Evolutionary conservation across 2,329 filamentous ascomycete genomes (phyloP).

Genomic region (Colletotrichum falcatum): DNA sequence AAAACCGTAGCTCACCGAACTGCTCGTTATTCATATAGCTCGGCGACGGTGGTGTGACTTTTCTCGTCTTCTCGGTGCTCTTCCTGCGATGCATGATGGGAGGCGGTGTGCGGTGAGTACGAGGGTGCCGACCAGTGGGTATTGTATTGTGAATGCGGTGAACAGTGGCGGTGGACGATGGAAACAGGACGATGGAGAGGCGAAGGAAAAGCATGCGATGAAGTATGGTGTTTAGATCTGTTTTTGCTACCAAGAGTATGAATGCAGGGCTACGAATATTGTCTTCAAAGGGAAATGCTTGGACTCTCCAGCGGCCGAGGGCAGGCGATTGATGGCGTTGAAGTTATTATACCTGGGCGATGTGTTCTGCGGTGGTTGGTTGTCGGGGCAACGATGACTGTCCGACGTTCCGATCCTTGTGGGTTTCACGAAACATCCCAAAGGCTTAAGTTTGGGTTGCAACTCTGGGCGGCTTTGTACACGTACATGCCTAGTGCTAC

Average conservation of each 20-base stretch:
- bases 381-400: slow-evolving; percentile 38
- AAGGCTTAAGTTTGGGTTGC: background rate
- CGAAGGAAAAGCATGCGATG: slow-evolving; percentile 19
- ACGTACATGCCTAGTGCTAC: too few species aligned
- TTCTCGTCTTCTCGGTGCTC: slow-evolving; percentile 57
- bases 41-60: slow-evolving; percentile 71
- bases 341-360: slow-evolving; percentile 37
- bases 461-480: background rate
- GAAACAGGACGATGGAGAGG: background rate
- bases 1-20: slow-evolving; percentile 64
- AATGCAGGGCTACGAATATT: slow-evolving; percentile 19
- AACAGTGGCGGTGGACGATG: background rate
- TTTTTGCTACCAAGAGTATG: slow-evolving; percentile 25
- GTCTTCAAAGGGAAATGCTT: background rate
- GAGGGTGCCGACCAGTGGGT: background rate
- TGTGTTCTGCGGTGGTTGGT: slow-evolving; percentile 37
- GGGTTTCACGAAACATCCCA: slow-evolving; percentile 15
- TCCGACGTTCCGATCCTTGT: slow-evolving; percentile 9
- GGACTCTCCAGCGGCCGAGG: background rate
- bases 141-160: slow-evolving; percentile 6
- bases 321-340: slow-evolving; percentile 18
- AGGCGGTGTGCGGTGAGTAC: slow-evolving; percentile 1
- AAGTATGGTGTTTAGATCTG: slow-evolving; percentile 3
- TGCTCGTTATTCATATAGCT: slow-evolving; percentile 76
- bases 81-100: slow-evolving; percentile 42